Base-by-base conservation (phyloP, 371 early-diverging fungal genomes). In the Capillidium heterosporum region DNA sequence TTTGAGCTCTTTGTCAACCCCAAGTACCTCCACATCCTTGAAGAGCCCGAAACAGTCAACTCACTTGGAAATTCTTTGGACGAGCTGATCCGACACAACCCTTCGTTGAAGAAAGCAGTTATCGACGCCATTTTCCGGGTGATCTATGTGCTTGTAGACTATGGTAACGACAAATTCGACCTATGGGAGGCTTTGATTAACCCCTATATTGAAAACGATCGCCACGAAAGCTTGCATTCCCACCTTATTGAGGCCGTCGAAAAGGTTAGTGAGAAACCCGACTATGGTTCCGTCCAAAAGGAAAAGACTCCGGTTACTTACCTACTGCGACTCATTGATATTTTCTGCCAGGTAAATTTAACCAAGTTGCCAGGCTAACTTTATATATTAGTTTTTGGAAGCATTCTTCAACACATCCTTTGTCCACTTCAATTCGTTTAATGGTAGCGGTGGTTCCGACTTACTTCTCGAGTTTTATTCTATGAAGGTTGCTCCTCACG, bases 81-180 rank as follows among this genome's bases (percentile, higher is more conserved):
- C 60, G 98, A 97, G 62, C 73, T 97, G 35, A 84, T 94, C 57
- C 82, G 98, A 10, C 98, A 97, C 68, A 94, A 94, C 59, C 95
- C 98, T 0, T 62, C 74, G 0, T 64, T 95, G 35, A 84, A 85
- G 60, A 69, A 73, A 0, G 61, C 62, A 2, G 76, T 90, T 11
- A 77, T 91, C 66, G 65, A 71, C n/a, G 75, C 81, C 32, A 72
- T 93, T 11, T 64, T 85, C 2, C 57, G 58, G 17, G 73, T 86
- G 71, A 66, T 94, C 44, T 66, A 76, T 17, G 63, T 66, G 31
- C 71, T 81, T 0, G 28, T 70, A 26, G 65, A 67, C 29, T 66
- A 76, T 63, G 78, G 77, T 4, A 60, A 60, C 11, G 56, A 66
- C 21, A 67, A 66, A 1, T 60, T 53, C 17, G 55, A 58, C 4